Base-by-base conservation (phyloP, 2,329 filamentous ascomycete species). In the Pleoardoris graminearum region DNA sequence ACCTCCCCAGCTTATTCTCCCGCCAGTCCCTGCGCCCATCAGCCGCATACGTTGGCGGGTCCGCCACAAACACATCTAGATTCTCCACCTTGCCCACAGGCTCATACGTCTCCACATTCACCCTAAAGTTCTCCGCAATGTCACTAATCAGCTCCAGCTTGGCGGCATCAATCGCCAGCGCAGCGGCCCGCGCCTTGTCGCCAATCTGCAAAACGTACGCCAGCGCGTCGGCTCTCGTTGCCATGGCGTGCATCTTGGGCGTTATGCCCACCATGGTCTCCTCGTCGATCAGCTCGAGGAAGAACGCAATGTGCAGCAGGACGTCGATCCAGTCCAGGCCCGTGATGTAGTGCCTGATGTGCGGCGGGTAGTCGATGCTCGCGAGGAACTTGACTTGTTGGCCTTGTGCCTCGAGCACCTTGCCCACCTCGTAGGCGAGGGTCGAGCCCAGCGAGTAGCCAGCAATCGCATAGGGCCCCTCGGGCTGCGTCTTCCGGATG, bases 361-460 rank as follows among this genome's bases (percentile, higher is more conserved):
- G 74, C 3, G 79, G 80, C 1, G 79, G 79, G 3, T 79, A 72
- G 59, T 83, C 78, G 53, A 81, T 74, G 38, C 58, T 66, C 5
- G 69, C 80, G 0, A 79, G 61, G 60, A 82, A 82, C 0, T 56
- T 36, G 1, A 83, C 77, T 27, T 63, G 14, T 1, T 45, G 69
- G 0, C 71, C 73, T 2, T 65, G 49, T 0, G 33, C 36, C 43
- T 81, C 74, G 8, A 83, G 70, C 1, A 55, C 27, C 63, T 83
- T 83, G 11, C 74, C 69, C 0, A 79, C 62, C 59, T 83, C 80
- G 51, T 82, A 84, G 0, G 79, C 77, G 0, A 82, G 51, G 62
- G 80, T 80, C 0, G 70, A 57, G 1, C 81, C 80, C 58, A 77
- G 82, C 4, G 71, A 77, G 58, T 83, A 83, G 0, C 81, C 81